These are phyloP conservation scores for Daldinia vernicosa DNA, from an alignment of 495 filamentous ascomycete genomes.

Conservation along the genomic window DNA sequence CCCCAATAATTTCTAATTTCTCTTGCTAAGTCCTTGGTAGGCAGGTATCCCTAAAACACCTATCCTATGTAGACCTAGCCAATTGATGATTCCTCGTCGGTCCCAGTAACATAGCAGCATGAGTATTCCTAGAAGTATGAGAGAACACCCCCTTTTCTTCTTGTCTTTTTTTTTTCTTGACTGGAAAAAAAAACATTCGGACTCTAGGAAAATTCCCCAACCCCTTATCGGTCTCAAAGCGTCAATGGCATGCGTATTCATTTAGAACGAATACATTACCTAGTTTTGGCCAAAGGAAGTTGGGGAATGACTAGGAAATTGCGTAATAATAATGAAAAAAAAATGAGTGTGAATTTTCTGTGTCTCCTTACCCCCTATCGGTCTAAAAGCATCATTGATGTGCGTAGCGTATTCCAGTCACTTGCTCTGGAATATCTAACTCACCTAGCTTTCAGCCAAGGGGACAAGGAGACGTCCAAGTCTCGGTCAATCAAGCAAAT, in stretches of 20 bases:
- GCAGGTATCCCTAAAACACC: background rate
- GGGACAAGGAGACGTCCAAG: background rate
- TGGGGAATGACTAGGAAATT: no score
- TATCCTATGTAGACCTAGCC: background rate
- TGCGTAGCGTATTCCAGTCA: background rate
- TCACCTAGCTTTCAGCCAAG: background rate
- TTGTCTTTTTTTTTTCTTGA: background rate
- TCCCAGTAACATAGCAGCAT: background rate
- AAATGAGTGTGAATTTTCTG: no score
- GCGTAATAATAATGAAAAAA: no score
- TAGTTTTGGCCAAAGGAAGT: no score
- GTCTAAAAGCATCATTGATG: background rate
- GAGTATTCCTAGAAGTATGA: background rate
- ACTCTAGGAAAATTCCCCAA: background rate
- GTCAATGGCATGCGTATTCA: background rate
- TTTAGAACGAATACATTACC: no score
- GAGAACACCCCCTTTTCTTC: background rate
- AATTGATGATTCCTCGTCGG: background rate
- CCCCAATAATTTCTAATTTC: rapidly evolving
- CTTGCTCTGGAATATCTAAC: background rate
- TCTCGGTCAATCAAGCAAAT: no score
- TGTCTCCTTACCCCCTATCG: background rate
- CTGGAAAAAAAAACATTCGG: background rate
- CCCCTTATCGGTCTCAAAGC: background rate
- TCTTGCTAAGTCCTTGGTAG: no score